A percentile compares a stretch with the other conserved stretches of the same genome.
phyloP scores from a whole-genome alignment of 768 basidiomycete species.

The Panus rudis region DNA sequence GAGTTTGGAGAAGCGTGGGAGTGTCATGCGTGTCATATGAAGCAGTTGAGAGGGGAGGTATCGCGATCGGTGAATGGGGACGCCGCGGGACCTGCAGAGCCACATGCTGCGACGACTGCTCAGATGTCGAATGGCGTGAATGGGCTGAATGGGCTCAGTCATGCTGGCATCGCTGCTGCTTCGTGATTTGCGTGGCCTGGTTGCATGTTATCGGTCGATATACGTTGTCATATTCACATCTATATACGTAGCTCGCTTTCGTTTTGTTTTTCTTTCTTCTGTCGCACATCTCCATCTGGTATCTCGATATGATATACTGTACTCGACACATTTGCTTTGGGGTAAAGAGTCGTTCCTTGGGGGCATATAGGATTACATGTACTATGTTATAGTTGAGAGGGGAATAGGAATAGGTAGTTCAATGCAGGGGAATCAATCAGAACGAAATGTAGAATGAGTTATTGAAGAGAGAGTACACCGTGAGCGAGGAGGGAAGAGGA shows the following conservation, averaged over 20 bases:
- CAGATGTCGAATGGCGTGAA: neutral
- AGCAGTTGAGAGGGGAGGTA: slow-evolving; percentile 14
- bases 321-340: too few relatives aligned
- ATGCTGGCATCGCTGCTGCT: too few relatives aligned
- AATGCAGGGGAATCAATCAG: neutral
- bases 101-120: neutral
- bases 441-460: neutral
- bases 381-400: slow-evolving; percentile 25
- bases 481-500: neutral
- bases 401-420: too few relatives aligned
- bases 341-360: too few relatives aligned
- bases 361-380: slow-evolving; percentile 37
- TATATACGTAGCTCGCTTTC: too few relatives aligned
- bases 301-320: too few relatives aligned
- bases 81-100: neutral
- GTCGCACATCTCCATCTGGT: too few relatives aligned
- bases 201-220: too few relatives aligned
- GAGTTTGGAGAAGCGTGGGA: slow-evolving; percentile 20
- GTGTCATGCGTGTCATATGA: slow-evolving; percentile 42
- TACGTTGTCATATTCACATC: too few relatives aligned
- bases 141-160: slow-evolving; percentile 15
- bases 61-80: slow-evolving; percentile 6
- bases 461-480: slow-evolving; percentile 1
- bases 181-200: too few relatives aligned
- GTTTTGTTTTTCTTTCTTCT: too few relatives aligned